Evolutionary conservation across 192 early-diverging fungal species (phyloP), one percentile per base, ranked within the genome.

Genomic region (Podila epigama): DNA sequence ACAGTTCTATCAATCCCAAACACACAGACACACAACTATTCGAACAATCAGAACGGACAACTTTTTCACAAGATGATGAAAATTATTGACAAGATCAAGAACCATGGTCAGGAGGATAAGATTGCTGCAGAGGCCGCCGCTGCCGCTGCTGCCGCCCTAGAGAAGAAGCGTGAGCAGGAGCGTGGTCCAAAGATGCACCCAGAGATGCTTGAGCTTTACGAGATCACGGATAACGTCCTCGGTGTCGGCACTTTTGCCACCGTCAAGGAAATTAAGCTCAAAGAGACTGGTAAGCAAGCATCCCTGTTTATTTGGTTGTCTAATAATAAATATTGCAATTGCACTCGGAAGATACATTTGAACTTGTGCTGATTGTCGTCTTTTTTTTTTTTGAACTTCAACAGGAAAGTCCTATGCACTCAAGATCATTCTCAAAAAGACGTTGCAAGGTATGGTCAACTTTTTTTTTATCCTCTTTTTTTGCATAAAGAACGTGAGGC

Each of bases 191-290:
- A 28, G 51, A 54, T 77, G 48, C 73, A 77, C 34, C 73, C 73
- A 2, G 73, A 77, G 27, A n/a, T 77, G 54, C 28, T 77, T 34
- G 73, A 77, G 48, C 66, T 77, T 22, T 86, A 86, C 29, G 63
- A 29, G 12, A 39, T 86, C 40, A 72, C 71, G 10, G 71, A 80
- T n/a, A 81, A 81, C 35, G 66, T 68, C 16, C 41, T 84, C 25
- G 79, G 81, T 39, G 71, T 79, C 16, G 84, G 80, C 9, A 80
- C 80, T 5, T 88, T 87, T 85, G 90, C 88, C 0, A 77, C 79
- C 9, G 90, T 92, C 3, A 89, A 89, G 50, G 86, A 89, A 75
- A 86, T 83, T 69, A 71, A 81, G 4, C 70, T 86, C 15, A 88
- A 82, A 29, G 52, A 54, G 25, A 86, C 88, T 22, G 68, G 69